Evolutionary conservation across 495 filamentous ascomycete genomes (phyloP), one percentile per base, ranked within the genome.

Genomic region (Penicillium steckii): DNA sequence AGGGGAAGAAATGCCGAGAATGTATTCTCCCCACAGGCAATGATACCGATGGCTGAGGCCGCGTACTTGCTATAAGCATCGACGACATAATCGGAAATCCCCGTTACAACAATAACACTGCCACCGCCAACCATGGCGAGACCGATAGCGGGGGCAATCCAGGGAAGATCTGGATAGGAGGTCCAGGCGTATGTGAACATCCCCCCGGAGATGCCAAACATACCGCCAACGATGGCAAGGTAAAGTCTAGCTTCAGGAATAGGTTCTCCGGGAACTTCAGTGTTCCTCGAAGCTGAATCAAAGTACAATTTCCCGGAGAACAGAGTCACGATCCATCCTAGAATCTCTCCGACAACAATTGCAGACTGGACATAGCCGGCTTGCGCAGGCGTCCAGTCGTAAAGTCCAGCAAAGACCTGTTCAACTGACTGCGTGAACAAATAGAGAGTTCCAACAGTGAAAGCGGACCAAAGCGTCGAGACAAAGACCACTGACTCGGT

Each of bases 401-500:
- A 74, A 3, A 71, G 52, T 0, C 50, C 65, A 3, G 46, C 29
- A 30, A 64, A 75, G 4, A 77, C 72, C 44, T 75, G 72, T 48
- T 70, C 69, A 12, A 75, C 68, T 8, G 66, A 71, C 44, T 77
- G 73, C 2, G 72, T 77, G 57, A 71, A 74, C 13, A 83, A 60
- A 53, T 76, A 84, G 8, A 82, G 55, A 1, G 71, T 78, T 13
- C 80, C 80, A 23, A 76, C 68, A 29, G 63, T 72, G 46, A 83
- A 78, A 10, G 79, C 76, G 8, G 75, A 71, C 74, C 75, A 79
- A 17, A 82, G 52, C 3, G 73, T 73, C 42, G 68, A 73, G 35
- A 73, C 64, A 27, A 81, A 76, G 3, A 83, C 72, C 7, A 84
- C 81, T 0, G 69, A 68, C 57, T 83, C 80, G 17, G 78, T 83